phyloP scores from a whole-genome alignment of 1,284 basidiomycete species.

The Peniophora sp. region DNA sequence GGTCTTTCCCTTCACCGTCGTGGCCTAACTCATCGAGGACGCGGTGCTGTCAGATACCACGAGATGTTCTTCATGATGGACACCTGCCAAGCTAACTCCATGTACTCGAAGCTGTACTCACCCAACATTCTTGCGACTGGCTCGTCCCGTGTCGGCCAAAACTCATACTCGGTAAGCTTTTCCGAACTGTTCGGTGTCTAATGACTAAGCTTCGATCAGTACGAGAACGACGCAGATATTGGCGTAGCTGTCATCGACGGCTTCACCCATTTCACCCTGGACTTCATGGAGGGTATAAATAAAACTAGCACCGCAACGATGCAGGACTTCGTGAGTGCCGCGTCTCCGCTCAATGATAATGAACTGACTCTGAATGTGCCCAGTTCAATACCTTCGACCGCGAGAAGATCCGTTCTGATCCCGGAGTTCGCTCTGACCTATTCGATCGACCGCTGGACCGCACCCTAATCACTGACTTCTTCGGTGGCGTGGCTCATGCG shows the following conservation, averaged over 20 bases:
- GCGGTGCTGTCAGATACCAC: conserved; percentile 66
- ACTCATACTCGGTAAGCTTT: conserved; percentile 81
- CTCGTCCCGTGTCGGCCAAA: conserved; percentile 82
- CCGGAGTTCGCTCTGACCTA: conserved; percentile 83
- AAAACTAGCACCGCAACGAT: conserved; percentile 82
- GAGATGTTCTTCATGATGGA: conserved; percentile 98
- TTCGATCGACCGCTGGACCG: conserved; percentile 63
- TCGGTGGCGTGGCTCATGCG: conserved; percentile 85
- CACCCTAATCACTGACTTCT: conserved; percentile 91
- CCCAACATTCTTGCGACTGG: conserved; percentile 95
- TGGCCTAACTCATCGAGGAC: background rate
- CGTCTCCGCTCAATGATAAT: conserved; percentile 1
- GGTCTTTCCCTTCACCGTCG: conserved; percentile 11
- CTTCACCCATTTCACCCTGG: conserved; percentile 88
- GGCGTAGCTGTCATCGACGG: conserved; percentile 95
- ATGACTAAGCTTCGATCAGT: conserved; percentile 34
- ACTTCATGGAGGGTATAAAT: conserved; percentile 88
- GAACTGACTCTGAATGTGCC: conserved; percentile 2
- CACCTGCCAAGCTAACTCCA: conserved; percentile 95
- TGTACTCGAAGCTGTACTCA: conserved; percentile 93
- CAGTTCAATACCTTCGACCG: conserved; percentile 81
- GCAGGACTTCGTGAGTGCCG: conserved; percentile 69
- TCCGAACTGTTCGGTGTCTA: background rate
- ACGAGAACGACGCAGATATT: conserved; percentile 89
- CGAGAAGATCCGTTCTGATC: conserved; percentile 71